phyloP scores from a whole-genome alignment of 2,329 filamentous ascomycete genomes.

The Fusarium pseudonygamai region DNA sequence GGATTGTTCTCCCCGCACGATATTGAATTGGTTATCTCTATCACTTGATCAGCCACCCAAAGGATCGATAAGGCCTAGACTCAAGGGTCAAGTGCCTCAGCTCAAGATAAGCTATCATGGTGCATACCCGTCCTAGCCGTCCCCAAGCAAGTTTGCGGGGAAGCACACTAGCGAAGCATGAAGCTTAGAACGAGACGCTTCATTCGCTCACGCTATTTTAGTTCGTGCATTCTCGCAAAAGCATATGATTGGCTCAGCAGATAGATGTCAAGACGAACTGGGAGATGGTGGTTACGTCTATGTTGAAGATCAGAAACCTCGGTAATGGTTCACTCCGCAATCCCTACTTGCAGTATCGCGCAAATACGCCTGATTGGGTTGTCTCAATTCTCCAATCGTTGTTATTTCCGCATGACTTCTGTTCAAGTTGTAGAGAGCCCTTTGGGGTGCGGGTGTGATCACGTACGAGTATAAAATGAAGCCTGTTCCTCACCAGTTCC shows the following conservation, averaged over 20 bases:
- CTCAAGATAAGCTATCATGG: neutral
- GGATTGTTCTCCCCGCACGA: accelerated
- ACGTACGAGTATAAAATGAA: neutral
- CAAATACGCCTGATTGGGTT: neutral
- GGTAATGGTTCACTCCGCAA: neutral
- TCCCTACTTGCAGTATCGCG: neutral
- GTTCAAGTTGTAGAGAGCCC: neutral
- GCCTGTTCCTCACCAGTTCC: accelerated
- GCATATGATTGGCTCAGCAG: neutral
- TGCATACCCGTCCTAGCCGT: neutral
- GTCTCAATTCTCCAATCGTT: neutral
- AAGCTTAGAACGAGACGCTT: neutral
- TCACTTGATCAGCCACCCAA: neutral
- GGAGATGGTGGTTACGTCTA: too few relatives aligned
- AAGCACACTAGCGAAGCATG: neutral
- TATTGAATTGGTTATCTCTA: neutral
- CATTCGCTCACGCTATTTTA: neutral
- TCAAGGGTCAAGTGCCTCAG: neutral
- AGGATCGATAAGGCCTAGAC: neutral
- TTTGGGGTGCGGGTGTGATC: neutral
- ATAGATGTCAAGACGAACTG: neutral
- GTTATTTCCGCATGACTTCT: neutral
- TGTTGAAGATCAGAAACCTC: too few relatives aligned
- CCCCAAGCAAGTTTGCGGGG: neutral
- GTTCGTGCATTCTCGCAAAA: neutral